A percentile compares a stretch with the other conserved stretches of the same genome.
These are phyloP conservation scores for Dispira parvispora DNA, from an alignment of 192 early-diverging fungal genomes.

Conservation along the genomic window DNA sequence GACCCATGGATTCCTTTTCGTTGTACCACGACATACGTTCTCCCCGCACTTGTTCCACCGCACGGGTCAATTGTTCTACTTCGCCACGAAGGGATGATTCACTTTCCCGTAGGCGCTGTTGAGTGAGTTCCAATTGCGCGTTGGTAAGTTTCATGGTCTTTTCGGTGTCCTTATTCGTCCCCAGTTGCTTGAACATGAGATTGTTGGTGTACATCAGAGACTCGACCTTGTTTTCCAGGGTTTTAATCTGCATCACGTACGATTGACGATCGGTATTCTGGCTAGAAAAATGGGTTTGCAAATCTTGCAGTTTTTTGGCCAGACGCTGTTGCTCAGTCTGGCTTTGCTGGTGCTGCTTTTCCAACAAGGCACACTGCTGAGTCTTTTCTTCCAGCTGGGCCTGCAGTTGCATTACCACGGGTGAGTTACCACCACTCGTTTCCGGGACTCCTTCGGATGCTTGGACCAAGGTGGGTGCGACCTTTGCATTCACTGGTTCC, in stretches of 20 bases:
- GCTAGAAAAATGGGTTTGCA: neutral
- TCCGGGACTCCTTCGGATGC: neutral
- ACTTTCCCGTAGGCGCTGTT: slow-evolving; percentile 10
- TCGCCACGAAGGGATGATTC: slow-evolving; percentile 2
- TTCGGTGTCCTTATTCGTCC: slow-evolving; percentile 20
- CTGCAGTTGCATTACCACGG: neutral
- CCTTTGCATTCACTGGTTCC: neutral
- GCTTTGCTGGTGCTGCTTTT: neutral
- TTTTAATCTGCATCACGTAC: slow-evolving; percentile 16
- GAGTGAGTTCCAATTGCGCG: slow-evolving; percentile 10
- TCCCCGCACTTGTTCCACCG: slow-evolving; percentile 7
- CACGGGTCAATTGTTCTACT: slow-evolving; percentile 5
- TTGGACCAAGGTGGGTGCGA: neutral
- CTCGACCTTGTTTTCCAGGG: slow-evolving; percentile 20
- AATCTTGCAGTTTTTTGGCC: neutral
- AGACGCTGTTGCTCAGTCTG: neutral
- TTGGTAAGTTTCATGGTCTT: slow-evolving; percentile 12
- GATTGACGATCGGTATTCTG: slow-evolving; percentile 1
- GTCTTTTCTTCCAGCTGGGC: neutral
- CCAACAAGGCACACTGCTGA: neutral
- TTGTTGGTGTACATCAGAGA: slow-evolving; percentile 28
- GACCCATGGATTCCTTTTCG: slow-evolving; percentile 1
- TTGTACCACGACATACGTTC: slow-evolving; percentile 8
- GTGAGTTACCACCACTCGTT: neutral
- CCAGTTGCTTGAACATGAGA: slow-evolving; percentile 24